A percentile compares a stretch with the other conserved stretches of the same genome.
Evolutionary conservation across 2,329 filamentous ascomycete genomes (phyloP).

Genomic region (Ceratocystis albifundus): DNA sequence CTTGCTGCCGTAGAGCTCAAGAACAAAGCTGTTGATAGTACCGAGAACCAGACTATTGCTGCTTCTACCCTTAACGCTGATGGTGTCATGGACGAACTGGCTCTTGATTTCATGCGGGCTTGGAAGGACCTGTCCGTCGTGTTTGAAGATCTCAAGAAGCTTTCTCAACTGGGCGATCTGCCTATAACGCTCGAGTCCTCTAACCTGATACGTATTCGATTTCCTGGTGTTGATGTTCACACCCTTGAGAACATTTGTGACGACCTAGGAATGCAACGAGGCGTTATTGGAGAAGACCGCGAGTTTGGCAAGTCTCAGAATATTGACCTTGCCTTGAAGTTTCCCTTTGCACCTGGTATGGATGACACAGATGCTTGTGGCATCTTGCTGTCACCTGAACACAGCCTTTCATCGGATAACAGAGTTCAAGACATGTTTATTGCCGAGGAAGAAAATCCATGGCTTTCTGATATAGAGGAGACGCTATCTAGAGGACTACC

Average conservation of each 20-base stretch:
- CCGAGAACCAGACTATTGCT: slow-evolving; percentile 29
- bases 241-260: slow-evolving; percentile 75
- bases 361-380: slow-evolving; percentile 29
- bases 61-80: slow-evolving; percentile 63
- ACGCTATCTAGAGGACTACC: slow-evolving; percentile 43
- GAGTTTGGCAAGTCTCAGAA: slow-evolving; percentile 58
- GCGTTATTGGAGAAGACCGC: slow-evolving; percentile 63
- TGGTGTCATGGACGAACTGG: slow-evolving; percentile 73
- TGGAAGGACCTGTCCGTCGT: slow-evolving; percentile 71
- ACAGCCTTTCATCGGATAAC: slow-evolving; percentile 37
- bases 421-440: slow-evolving; percentile 34
- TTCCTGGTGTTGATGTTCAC: slow-evolving; percentile 77
- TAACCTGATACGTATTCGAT: slow-evolving; percentile 64
- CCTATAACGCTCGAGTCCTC: slow-evolving; percentile 62
- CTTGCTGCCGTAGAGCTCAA: slow-evolving; percentile 46
- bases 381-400: slow-evolving; percentile 34
- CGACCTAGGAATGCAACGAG: slow-evolving; percentile 73
- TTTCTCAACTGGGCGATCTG: slow-evolving; percentile 70
- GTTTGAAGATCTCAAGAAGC: slow-evolving; percentile 66
- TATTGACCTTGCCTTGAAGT: slow-evolving; percentile 63
- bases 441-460: slow-evolving; percentile 38
- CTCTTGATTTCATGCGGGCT: slow-evolving; percentile 75
- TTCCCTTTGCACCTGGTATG: slow-evolving; percentile 65
- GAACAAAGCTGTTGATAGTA: slow-evolving; percentile 9
- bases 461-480: slow-evolving; percentile 34